Base-by-base conservation (phyloP, 208 protist genomes). In the Trypanosoma platydactyli region DNA sequence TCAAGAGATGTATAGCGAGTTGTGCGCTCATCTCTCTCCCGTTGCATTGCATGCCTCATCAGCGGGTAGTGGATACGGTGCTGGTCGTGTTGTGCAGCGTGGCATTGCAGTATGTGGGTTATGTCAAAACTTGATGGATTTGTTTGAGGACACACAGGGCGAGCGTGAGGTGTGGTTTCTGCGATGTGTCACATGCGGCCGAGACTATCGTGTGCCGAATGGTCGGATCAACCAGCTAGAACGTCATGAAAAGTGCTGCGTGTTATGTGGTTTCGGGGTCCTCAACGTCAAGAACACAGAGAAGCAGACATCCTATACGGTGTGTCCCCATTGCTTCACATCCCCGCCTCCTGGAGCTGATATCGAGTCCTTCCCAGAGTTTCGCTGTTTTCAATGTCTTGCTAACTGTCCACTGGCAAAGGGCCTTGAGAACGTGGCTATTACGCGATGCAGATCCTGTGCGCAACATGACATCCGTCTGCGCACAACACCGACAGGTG, bases 311-410 rank as follows among this genome's bases (percentile, higher is more conserved):
- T 77, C 62, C 15, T 84, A 96, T 73, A 89, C 76, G 2, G 58
- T 94, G 3, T 96, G 91, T 68, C 79, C 83, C 25, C 53, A 79
- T 71, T 96, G 91, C 54, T 94, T 94, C 42, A 82, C 72, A 6
- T 77, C 81, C 29, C 89, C 89, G 5, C 89, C 88, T 13, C 67
- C 70, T 25, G 54, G 35, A 38, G 51, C 38, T 25, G 66, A 69
- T 49, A 74, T 73, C 9, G 58, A 63, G 27, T 53, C 59, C 16
- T 68, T 66, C 16, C 73, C 76, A 9, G 84, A 92, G 59, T 92
- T 93, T 57, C 87, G 86, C 64, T 95, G 89, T 71, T 95, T 92
- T 68, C 89, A 95, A 56, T 95, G 89, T 66, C 67, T 77, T 42
- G 83, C 84, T 15, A 72, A 86, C 67, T 95, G 89, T 54, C 78